Percentiles rank a stretch among this genome's conserved stretches.
These are phyloP conservation scores for Aquilaria agallochum DNA, from an alignment of 441 rosid species.

Conservation along the genomic window DNA sequence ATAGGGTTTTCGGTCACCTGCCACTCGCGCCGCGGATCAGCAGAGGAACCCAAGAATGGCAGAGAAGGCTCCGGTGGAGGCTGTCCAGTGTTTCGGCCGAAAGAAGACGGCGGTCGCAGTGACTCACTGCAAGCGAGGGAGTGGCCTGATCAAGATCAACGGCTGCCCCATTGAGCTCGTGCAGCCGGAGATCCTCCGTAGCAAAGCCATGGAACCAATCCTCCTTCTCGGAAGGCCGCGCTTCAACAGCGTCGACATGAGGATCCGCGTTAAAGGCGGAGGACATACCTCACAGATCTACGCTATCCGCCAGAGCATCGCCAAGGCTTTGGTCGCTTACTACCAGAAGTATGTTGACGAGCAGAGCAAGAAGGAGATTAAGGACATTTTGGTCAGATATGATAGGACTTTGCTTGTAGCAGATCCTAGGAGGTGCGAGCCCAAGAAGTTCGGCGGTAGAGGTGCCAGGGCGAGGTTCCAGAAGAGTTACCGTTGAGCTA, in stretches of 20 bases:
- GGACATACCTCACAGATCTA: constrained; percentile 74
- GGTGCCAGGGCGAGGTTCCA: constrained; percentile 82
- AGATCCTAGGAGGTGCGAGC: constrained; percentile 77
- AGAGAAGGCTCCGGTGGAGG: constrained; percentile 19
- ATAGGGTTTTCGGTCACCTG: constrained; percentile 8
- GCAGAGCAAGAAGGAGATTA: constrained; percentile 72
- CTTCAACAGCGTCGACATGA: constrained; percentile 58
- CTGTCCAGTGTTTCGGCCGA: constrained; percentile 70
- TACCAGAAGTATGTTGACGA: constrained; percentile 74
- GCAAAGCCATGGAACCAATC: constrained; percentile 64
- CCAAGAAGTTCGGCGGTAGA: constrained; percentile 78
- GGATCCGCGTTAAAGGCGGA: constrained; percentile 59
- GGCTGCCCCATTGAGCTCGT: constrained; percentile 68
- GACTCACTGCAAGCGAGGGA: constrained; percentile 62
- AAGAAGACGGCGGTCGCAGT: constrained; percentile 82
- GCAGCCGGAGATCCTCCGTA: constrained; percentile 68
- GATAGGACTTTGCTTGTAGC: constrained; percentile 73
- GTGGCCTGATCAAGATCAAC: constrained; percentile 65
- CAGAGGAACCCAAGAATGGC: constrained; percentile 7
- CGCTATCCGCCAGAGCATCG: constrained; percentile 77
- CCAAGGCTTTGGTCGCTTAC: constrained; percentile 64
- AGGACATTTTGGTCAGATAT: constrained; percentile 56
- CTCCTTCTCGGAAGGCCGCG: constrained; percentile 61
- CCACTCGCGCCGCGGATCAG: too few species aligned
- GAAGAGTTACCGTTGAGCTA: constrained; percentile 65